Conservation (phyloP, 2,329 filamentous ascomycete genomes). For the Colletotrichum sp. region DNA sequence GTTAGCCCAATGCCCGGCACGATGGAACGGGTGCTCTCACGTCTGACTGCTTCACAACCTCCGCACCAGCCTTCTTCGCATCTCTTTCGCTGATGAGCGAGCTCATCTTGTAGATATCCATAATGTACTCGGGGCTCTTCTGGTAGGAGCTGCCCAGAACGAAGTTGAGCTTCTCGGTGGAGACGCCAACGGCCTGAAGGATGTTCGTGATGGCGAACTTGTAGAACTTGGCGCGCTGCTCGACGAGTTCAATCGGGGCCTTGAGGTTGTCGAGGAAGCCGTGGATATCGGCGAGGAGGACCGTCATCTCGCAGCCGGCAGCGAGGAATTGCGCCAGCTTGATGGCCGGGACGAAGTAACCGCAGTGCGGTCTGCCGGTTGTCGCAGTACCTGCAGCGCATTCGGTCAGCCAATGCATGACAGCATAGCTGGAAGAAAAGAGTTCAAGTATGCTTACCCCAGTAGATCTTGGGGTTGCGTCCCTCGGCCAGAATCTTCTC, state of each 20-base stretch:
- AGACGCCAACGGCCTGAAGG: conserved; percentile 78
- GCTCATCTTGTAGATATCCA: conserved; percentile 84
- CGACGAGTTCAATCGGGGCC: conserved; percentile 86
- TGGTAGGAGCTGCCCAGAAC: conserved; percentile 88
- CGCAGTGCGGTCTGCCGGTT: conserved; percentile 86
- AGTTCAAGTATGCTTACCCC: conserved; percentile 57
- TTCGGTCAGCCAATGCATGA: conserved; percentile 1
- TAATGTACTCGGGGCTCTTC: conserved; percentile 71
- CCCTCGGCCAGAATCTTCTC: conserved; percentile 74
- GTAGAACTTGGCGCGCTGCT: conserved; percentile 85
- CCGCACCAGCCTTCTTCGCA: conserved; percentile 88
- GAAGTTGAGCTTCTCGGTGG: conserved; percentile 80
- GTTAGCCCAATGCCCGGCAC: background rate
- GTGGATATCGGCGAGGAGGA: conserved; percentile 78
- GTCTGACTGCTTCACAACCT: conserved; percentile 90
- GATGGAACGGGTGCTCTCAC: background rate
- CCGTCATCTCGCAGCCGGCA: conserved; percentile 81
- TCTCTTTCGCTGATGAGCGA: conserved; percentile 77
- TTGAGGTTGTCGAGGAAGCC: conserved; percentile 86
- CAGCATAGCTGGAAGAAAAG: background rate
- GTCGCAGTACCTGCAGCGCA: conserved; percentile 69
- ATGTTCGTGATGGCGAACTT: conserved; percentile 74
- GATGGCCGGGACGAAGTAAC: conserved; percentile 86
- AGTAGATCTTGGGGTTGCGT: conserved; percentile 80
- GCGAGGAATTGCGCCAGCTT: conserved; percentile 89